Base-by-base conservation (phyloP, 2,329 filamentous ascomycete species). In the Alternaria sp. region DNA sequence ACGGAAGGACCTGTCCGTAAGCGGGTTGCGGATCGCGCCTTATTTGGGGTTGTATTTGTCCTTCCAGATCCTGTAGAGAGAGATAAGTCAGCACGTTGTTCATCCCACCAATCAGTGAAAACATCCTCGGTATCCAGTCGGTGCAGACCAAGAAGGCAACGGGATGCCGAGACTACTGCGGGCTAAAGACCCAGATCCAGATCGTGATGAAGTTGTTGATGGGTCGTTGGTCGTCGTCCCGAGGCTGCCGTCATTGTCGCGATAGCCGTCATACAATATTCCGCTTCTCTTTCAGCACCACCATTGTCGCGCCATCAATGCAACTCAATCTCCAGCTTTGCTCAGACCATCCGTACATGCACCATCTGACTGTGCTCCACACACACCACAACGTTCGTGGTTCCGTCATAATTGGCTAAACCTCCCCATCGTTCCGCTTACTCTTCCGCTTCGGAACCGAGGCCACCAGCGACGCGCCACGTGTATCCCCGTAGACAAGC, bases 21-120 rank as follows among this genome's bases (percentile, higher is more conserved):
- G n/a, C 52, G 54, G 47, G 17, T 28, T 51, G 43, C 55, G 44
- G 49, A 62, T 56, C 40, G 59, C 28, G 17, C 19, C 52, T 67
- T 76, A 83, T 75, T 85, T 84, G 19, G 85, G 84, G 67, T 85
- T 87, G 83, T 98, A 97, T 83, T 98, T 98, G 67, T 97, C 93
- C 80, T 98, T 98, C 93, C 95, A 97, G 77, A 98, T 97, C 94
- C 93, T 97, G 77, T 49, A 46, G 44, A 50, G 44, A 57, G 25
- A 30, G 17, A 59, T 26, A 65, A 19, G 73, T 78, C 56, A 77
- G 76, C 76, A 74, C 73, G 72, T 76, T 25, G 51, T 47, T 44
- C 51, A 30, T 49, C 55, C 57, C 23, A 23, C 26, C 46, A 56
- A 57, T 30, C 49, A 36, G 13, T 17, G 40, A 15, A 50, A 54